A percentile compares a stretch with the other conserved stretches of the same genome.
Evolutionary conservation across 2,329 filamentous ascomycete genomes (phyloP).

Genomic region (Ceratocystis papillata): DNA sequence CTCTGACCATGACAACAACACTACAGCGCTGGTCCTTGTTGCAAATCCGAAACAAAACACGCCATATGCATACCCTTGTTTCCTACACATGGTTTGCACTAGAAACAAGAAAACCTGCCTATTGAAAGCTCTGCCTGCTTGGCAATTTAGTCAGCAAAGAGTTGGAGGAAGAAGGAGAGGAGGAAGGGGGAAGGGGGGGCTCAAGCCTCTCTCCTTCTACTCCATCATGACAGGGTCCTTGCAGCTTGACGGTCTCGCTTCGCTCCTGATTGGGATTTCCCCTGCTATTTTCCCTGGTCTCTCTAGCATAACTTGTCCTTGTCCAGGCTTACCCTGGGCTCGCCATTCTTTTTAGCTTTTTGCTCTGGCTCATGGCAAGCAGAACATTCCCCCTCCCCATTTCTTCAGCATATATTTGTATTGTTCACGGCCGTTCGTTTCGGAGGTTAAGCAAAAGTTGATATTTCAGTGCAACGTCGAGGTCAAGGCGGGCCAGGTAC

Average conservation of each 20-base stretch:
- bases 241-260: background rate
- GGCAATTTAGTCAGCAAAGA: background rate
- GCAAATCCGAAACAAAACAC: conserved; percentile 10
- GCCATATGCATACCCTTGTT: background rate
- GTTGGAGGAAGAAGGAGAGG: background rate
- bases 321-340: too few species aligned
- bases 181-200: background rate
- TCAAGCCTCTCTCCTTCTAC: background rate
- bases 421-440: conserved; percentile 1
- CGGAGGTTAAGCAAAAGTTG: background rate
- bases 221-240: background rate
- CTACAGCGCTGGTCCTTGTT: conserved; percentile 8
- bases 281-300: too few species aligned
- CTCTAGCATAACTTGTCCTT: too few species aligned
- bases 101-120: background rate
- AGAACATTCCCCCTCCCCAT: background rate
- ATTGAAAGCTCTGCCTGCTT: conserved; percentile 4
- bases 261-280: background rate
- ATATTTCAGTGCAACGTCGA: background rate
- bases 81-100: conserved; percentile 3
- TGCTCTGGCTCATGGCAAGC: background rate
- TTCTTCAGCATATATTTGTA: background rate
- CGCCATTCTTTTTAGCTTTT: too few species aligned
- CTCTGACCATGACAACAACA: background rate
- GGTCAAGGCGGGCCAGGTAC: background rate